A percentile compares a stretch with the other conserved stretches of the same genome.
Evolutionary conservation across 2,329 filamentous ascomycete species (phyloP).

Genomic region (Trichophaea hybrida): DNA sequence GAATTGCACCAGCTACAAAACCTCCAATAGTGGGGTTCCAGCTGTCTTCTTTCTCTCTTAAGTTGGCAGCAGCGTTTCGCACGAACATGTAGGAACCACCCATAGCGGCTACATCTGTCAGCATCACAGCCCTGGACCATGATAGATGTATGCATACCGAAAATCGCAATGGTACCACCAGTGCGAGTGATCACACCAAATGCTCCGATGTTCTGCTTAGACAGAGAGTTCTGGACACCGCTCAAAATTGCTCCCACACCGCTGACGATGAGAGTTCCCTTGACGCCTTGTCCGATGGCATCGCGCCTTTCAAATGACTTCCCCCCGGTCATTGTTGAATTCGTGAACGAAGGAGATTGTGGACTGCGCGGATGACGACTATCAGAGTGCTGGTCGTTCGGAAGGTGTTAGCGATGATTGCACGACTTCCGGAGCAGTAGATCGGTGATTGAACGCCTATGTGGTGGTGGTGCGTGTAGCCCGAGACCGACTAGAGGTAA

Average conservation of each 20-base stretch:
- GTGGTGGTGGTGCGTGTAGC: not conserved
- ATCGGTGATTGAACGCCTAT: not conserved
- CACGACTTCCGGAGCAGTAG: conserved; percentile 36
- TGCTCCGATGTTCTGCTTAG: conserved; percentile 65
- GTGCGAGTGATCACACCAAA: conserved; percentile 67
- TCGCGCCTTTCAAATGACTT: conserved; percentile 35
- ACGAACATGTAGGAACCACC: conserved; percentile 67
- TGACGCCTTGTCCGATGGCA: conserved; percentile 52
- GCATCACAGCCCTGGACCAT: not conserved
- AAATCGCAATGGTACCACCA: conserved; percentile 56
- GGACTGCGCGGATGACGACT: not conserved
- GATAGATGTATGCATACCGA: conserved; percentile 38
- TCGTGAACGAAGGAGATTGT: no score
- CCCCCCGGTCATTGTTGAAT: not conserved
- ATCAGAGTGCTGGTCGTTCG: conserved; percentile 53
- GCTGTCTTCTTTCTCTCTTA: conserved; percentile 69
- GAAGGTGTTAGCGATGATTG: conserved; percentile 44
- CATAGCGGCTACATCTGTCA: conserved; percentile 44
- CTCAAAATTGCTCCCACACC: conserved; percentile 56
- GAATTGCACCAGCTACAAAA: conserved; percentile 56
- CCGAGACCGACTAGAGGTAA: no score
- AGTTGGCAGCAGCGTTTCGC: conserved; percentile 61
- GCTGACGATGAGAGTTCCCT: conserved; percentile 50
- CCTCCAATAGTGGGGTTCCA: conserved; percentile 63
- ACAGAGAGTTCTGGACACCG: conserved; percentile 73